These are phyloP conservation scores for Chalara sp. DNA, from an alignment of 2,329 filamentous ascomycete genomes.

Conservation along the genomic window DNA sequence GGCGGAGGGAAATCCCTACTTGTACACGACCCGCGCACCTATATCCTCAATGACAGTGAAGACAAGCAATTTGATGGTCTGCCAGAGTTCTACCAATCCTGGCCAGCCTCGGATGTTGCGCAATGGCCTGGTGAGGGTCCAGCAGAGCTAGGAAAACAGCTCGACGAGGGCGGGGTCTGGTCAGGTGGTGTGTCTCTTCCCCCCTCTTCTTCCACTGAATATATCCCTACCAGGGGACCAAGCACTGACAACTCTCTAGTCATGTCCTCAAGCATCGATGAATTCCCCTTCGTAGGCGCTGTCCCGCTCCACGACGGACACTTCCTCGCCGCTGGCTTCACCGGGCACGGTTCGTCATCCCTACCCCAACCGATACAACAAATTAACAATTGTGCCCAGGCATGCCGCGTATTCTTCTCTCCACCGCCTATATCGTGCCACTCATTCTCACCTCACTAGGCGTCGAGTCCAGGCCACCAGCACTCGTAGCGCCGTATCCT, in stretches of 20 bases:
- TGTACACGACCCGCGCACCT: conserved; percentile 19
- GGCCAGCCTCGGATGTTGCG: conserved; percentile 22
- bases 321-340: conserved; percentile 40
- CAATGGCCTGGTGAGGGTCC: conserved; percentile 16
- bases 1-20: conserved; percentile 30
- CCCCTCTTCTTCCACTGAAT: background rate
- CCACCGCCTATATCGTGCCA: conserved; percentile 22
- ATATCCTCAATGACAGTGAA: conserved; percentile 20
- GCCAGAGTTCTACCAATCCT: conserved; percentile 23
- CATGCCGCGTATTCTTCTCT: conserved; percentile 28
- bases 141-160: conserved; percentile 14
- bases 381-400: conserved; percentile 7
- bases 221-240: background rate
- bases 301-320: conserved; percentile 33
- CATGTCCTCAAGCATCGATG: conserved; percentile 24
- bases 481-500: conserved; percentile 16
- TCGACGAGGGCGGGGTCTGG: conserved; percentile 24
- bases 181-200: conserved; percentile 12
- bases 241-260: conserved; percentile 4
- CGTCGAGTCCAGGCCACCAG: conserved; percentile 15
- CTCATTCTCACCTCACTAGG: conserved; percentile 18
- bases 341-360: conserved; percentile 34
- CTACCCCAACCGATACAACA: background rate
- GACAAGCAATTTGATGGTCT: conserved; percentile 22
- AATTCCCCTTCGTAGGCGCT: conserved; percentile 35